A percentile compares a stretch with the other conserved stretches of the same genome.
These are phyloP conservation scores for Cucumis variabilis DNA, from an alignment of 331 rosid species.

Conservation along the genomic window DNA sequence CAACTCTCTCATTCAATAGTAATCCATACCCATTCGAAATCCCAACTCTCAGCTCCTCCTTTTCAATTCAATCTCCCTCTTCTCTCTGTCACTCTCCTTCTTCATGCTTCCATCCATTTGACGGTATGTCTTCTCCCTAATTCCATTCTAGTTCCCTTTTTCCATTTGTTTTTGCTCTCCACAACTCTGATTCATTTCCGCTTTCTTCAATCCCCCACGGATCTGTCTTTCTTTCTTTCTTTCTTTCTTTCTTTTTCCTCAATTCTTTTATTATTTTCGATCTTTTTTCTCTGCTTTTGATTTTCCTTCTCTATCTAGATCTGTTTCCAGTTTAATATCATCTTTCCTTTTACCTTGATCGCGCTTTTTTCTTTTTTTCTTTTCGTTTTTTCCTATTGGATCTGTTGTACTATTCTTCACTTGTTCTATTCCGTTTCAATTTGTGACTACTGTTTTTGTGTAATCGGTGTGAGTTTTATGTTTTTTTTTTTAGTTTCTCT, in stretches of 20 bases:
- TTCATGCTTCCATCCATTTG: slow-evolving; percentile 28
- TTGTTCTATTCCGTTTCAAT: background rate
- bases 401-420: background rate
- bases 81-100: slow-evolving; percentile 9
- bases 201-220: background rate
- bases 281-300: background rate
- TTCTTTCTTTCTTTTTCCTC: background rate
- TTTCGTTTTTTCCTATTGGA: background rate
- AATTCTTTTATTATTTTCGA: background rate
- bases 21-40: slow-evolving; percentile 12
- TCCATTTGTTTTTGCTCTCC: background rate
- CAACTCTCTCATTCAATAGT: background rate
- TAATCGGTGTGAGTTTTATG: background rate
- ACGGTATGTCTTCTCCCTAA: background rate
- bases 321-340: background rate
- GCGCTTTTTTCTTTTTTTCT: background rate
- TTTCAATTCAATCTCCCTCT: background rate
- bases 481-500: background rate
- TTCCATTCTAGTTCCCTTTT: background rate
- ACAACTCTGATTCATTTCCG: background rate
- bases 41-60: slow-evolving; percentile 1
- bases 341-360: background rate
- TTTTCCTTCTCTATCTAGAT: slow-evolving; percentile 2
- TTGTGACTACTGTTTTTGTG: background rate
- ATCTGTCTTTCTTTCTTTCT: background rate